Percentiles rank a stretch among this genome's conserved stretches.
These are phyloP conservation scores for Eragrostis tef DNA, from an alignment of 202 grass and related monocot genomes.

Conservation along the genomic window DNA sequence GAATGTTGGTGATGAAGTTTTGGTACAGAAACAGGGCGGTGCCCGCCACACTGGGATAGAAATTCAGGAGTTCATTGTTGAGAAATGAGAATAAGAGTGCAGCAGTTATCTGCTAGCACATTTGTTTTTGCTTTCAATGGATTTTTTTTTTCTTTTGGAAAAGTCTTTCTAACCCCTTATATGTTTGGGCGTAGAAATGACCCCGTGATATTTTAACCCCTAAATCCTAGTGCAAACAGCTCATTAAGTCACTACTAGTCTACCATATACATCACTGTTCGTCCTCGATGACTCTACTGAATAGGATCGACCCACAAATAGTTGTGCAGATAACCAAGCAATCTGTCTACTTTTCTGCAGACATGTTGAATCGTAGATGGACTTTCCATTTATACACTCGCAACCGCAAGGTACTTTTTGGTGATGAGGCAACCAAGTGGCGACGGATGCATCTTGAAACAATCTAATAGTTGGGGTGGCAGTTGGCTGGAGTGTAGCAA, in stretches of 20 bases:
- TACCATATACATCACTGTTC: too few relatives aligned
- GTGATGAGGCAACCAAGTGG: neutral
- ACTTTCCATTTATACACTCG: neutral
- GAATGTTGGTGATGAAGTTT: slow-evolving; percentile 76
- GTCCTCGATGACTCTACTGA: neutral
- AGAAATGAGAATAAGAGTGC: slow-evolving; percentile 62
- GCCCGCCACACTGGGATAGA: slow-evolving; percentile 97
- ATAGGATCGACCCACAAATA: neutral
- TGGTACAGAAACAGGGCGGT: slow-evolving; percentile 72
- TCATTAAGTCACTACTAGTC: too few relatives aligned
- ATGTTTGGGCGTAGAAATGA: too few relatives aligned
- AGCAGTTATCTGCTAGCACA: neutral
- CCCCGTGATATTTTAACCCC: too few relatives aligned
- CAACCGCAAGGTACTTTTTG: neutral
- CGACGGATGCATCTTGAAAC: too few relatives aligned
- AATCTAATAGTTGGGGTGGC: too few relatives aligned
- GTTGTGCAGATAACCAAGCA: too few relatives aligned
- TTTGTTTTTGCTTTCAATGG: neutral
- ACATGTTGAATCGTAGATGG: too few relatives aligned
- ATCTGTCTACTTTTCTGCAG: too few relatives aligned
- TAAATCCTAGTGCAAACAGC: too few relatives aligned
- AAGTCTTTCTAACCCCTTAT: too few relatives aligned
- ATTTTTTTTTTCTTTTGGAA: neutral
- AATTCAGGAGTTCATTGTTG: slow-evolving; percentile 87
- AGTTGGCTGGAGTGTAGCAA: too few relatives aligned